These are phyloP conservation scores for Apophysomyces trapeziformis DNA, from an alignment of 371 early-diverging fungal species.

Conservation along the genomic window DNA sequence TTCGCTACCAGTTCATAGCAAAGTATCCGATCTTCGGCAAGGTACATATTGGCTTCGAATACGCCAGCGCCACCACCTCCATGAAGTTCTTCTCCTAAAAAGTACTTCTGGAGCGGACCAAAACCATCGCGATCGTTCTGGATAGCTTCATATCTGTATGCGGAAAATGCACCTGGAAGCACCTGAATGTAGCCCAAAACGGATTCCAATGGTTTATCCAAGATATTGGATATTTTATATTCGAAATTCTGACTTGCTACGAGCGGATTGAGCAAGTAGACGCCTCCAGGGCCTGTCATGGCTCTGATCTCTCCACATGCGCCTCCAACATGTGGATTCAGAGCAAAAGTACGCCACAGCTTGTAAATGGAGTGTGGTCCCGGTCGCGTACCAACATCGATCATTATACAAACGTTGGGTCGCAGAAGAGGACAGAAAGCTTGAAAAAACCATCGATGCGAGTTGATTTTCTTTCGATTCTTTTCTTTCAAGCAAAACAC, in stretches of 20 bases:
- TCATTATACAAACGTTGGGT: constrained; percentile 86
- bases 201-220: constrained; percentile 96
- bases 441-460: constrained; percentile 97
- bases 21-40: constrained; percentile 89
- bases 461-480: constrained; percentile 90
- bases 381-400: constrained; percentile 95
- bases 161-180: constrained; percentile 94
- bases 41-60: constrained; percentile 76
- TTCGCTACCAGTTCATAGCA: constrained; percentile 87
- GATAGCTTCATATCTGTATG: constrained; percentile 90
- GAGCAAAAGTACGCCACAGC: constrained; percentile 91
- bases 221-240: constrained; percentile 91
- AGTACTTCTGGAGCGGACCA: constrained; percentile 89
- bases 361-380: constrained; percentile 83
- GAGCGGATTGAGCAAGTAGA: constrained; percentile 80
- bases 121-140: constrained; percentile 66
- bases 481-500: constrained; percentile 92
- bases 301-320: constrained; percentile 97
- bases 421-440: constrained; percentile 85
- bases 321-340: constrained; percentile 86
- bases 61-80: constrained; percentile 64
- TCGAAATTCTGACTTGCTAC: constrained; percentile 97
- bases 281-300: constrained; percentile 75
- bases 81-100: constrained; percentile 91
- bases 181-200: constrained; percentile 95